phyloP scores from a whole-genome alignment of 371 early-diverging fungal species.

The Mortierella sp. region DNA sequence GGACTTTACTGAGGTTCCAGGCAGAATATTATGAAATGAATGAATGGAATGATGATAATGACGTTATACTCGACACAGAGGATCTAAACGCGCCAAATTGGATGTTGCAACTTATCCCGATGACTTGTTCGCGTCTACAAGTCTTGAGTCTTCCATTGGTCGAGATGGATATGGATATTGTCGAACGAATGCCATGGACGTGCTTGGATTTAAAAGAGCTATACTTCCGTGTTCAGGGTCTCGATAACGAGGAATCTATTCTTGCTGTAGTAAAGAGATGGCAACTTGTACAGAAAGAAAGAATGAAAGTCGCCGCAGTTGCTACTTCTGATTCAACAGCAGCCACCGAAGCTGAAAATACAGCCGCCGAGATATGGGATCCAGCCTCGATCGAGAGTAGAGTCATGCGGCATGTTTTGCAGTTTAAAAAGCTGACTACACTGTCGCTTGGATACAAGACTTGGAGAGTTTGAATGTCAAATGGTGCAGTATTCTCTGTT shows the following conservation, averaged over 20 bases:
- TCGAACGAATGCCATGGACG: neutral
- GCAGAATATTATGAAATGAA: no score
- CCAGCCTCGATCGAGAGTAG: no score
- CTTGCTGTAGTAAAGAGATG: neutral
- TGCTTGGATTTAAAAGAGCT: neutral
- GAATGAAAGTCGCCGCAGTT: no score
- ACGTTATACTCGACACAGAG: neutral
- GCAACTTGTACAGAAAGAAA: neutral
- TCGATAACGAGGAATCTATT: neutral
- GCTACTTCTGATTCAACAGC: no score
- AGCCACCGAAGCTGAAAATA: no score
- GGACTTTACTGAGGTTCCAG: neutral
- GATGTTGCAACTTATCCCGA: neutral
- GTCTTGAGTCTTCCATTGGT: neutral
- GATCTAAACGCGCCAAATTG: neutral
- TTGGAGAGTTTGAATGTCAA: no score
- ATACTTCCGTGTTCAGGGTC: neutral
- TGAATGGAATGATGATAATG: neutral
- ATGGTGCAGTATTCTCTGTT: no score
- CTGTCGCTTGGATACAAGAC: no score
- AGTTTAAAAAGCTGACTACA: no score
- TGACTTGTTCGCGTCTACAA: neutral
- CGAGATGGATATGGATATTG: neutral
- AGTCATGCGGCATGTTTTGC: no score
- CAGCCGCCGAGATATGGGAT: no score